Conservation (phyloP, 768 basidiomycete species). For the Leccinum rimulosum region DNA sequence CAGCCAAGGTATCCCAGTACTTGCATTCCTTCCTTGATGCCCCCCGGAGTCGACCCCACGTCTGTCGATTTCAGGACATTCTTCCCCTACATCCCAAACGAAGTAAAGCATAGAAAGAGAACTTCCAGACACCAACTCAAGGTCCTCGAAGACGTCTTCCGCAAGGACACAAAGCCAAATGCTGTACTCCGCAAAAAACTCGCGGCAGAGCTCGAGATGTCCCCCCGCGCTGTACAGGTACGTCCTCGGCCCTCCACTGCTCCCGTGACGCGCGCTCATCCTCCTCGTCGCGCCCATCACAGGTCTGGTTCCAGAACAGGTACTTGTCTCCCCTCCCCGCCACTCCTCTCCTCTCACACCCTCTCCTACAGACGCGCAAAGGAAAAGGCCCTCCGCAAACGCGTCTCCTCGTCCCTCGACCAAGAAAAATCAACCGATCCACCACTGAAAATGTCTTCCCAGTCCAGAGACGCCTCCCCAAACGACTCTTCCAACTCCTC, state of each 20-base stretch:
- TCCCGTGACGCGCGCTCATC: slow-evolving; percentile 19
- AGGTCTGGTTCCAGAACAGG: slow-evolving; percentile 95
- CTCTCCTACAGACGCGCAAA: slow-evolving; percentile 65
- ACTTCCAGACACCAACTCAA: slow-evolving; percentile 88
- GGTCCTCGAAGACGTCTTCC: slow-evolving; percentile 85
- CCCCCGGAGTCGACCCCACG: slow-evolving; percentile 56
- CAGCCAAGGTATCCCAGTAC: slow-evolving; percentile 35
- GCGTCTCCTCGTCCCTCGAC: slow-evolving; percentile 36
- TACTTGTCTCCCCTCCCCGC: slow-evolving; percentile 28
- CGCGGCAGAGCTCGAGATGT: slow-evolving; percentile 85
- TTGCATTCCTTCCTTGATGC: slow-evolving; percentile 47
- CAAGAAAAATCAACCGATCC: slow-evolving; percentile 9
- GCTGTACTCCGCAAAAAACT: slow-evolving; percentile 74
- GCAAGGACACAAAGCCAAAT: slow-evolving; percentile 89
- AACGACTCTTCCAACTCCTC: slow-evolving; percentile 32
- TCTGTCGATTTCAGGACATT: slow-evolving; percentile 79
- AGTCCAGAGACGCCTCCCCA: slow-evolving; percentile 27
- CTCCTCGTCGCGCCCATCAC: slow-evolving; percentile 21
- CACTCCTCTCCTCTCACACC: slow-evolving; percentile 12
- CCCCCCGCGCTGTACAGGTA: slow-evolving; percentile 92
- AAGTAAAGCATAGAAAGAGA: slow-evolving; percentile 91
- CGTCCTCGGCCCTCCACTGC: slow-evolving; percentile 25
- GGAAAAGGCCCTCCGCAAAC: slow-evolving; percentile 65
- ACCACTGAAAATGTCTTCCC: slow-evolving; percentile 10
- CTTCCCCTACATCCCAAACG: slow-evolving; percentile 86